phyloP scores from a whole-genome alignment of 2,329 filamentous ascomycete species.

The Diaporthe sp. region DNA sequence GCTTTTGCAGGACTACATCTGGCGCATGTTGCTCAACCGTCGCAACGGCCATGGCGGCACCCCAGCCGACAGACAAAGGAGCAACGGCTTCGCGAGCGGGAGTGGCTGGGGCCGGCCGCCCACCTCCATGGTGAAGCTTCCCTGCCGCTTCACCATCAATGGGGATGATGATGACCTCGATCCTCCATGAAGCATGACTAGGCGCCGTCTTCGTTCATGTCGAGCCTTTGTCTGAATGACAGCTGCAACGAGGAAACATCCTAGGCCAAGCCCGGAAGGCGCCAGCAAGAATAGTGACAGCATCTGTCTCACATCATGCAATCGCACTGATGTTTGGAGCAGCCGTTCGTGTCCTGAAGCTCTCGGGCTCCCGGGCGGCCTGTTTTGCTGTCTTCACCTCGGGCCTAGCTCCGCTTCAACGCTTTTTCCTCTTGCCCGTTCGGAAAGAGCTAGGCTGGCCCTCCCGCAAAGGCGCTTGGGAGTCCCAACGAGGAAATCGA shows the following conservation, averaged over 20 bases:
- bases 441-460: conserved; percentile 12
- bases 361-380: conserved; percentile 6
- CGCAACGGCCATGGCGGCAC: conserved; percentile 27
- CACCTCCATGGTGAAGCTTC: not conserved
- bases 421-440: conserved; percentile 5
- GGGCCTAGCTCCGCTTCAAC: conserved; percentile 25
- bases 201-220: not conserved
- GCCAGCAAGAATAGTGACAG: conserved; percentile 28
- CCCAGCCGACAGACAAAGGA: conserved; percentile 9
- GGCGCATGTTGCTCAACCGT: conserved; percentile 3
- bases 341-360: conserved; percentile 25
- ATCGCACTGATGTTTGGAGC: conserved; percentile 23
- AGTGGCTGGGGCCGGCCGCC: conserved; percentile 29
- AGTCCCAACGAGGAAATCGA: conserved; percentile 17
- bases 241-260: conserved; percentile 32
- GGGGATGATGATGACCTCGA: not conserved
- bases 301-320: conserved; percentile 33
- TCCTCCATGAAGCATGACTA: not conserved
- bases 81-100: conserved; percentile 19
- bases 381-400: not conserved
- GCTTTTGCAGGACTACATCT: not conserved
- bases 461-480: conserved; percentile 16
- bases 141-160: conserved; percentile 19
- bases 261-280: conserved; percentile 24
- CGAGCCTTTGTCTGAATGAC: conserved; percentile 1